These are phyloP conservation scores for Collybiopsis confluens DNA, from an alignment of 768 basidiomycete genomes.

Conservation along the genomic window DNA sequence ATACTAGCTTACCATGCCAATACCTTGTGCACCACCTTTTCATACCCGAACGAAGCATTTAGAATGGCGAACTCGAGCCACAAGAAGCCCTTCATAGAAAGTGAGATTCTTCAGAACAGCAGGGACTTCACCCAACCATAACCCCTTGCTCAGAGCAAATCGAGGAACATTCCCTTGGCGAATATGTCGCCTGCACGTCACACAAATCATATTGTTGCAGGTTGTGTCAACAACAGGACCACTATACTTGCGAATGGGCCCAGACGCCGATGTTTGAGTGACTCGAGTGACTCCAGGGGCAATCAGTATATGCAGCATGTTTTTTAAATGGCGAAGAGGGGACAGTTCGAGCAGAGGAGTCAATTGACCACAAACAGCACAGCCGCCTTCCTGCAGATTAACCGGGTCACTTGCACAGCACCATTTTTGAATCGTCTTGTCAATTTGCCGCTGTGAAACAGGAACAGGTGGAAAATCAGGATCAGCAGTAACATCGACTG, in stretches of 20 bases:
- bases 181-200: neutral
- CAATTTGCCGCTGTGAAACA: neutral
- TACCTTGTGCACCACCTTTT: neutral
- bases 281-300: neutral
- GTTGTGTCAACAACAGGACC: neutral
- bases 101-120: slow-evolving; percentile 10
- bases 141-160: slow-evolving; percentile 18
- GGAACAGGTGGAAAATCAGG: neutral
- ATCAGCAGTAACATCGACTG: too few species aligned
- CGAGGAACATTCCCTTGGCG: slow-evolving; percentile 6
- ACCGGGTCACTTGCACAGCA: neutral
- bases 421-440: neutral
- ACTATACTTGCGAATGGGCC: neutral
- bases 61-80: slow-evolving; percentile 16
- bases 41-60: slow-evolving; percentile 14
- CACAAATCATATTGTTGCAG: neutral
- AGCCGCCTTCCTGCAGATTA: slow-evolving; percentile 23
- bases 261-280: neutral
- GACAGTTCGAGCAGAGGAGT: neutral
- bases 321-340: slow-evolving; percentile 1
- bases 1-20: slow-evolving; percentile 13
- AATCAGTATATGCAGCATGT: slow-evolving; percentile 7
- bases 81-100: slow-evolving; percentile 17
- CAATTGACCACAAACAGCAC: slow-evolving; percentile 26
- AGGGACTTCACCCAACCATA: slow-evolving; percentile 23